Evolutionary conservation across 352 stramenopile species (phyloP).

Genomic region (Globisporangium alternatum): DNA sequence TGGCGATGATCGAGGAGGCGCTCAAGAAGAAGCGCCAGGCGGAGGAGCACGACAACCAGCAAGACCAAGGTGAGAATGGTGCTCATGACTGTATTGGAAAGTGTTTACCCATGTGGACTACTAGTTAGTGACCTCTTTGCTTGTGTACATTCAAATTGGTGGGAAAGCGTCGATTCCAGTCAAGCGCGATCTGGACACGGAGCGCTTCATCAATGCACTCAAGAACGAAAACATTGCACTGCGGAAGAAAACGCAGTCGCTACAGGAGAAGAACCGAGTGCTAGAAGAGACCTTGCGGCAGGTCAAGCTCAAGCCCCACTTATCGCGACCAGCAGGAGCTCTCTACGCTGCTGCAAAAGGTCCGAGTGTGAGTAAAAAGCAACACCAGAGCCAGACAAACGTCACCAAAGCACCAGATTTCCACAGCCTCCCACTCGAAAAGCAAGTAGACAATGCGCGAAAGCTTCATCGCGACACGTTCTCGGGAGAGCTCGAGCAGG

Average conservation of each 20-base stretch:
- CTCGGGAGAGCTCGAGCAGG: conserved; percentile 58
- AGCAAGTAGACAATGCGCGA: conserved; percentile 40
- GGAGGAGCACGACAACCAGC: conserved; percentile 56
- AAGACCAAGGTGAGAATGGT: conserved; percentile 37
- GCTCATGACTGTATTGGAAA: neutral
- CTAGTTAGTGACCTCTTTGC: neutral
- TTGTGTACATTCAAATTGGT: conserved; percentile 15
- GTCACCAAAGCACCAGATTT: conserved; percentile 19
- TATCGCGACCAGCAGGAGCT: neutral
- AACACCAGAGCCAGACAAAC: neutral
- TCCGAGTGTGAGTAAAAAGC: conserved; percentile 3
- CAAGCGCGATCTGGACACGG: conserved; percentile 69
- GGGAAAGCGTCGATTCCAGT: conserved; percentile 26
- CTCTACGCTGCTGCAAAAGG: conserved; percentile 16
- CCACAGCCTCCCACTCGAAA: conserved; percentile 29
- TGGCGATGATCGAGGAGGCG: conserved; percentile 85
- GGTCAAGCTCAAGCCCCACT: conserved; percentile 25
- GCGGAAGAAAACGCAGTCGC: conserved; percentile 67
- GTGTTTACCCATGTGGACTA: neutral
- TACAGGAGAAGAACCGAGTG: conserved; percentile 69
- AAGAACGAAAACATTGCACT: conserved; percentile 73
- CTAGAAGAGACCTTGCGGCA: conserved; percentile 54
- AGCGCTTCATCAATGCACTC: conserved; percentile 78
- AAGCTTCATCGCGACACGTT: conserved; percentile 52
- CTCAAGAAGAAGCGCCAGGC: conserved; percentile 70